A percentile compares a stretch with the other conserved stretches of the same genome.
phyloP scores from a whole-genome alignment of 192 early-diverging fungal genomes.

The Linnemannia schmuckeri region DNA sequence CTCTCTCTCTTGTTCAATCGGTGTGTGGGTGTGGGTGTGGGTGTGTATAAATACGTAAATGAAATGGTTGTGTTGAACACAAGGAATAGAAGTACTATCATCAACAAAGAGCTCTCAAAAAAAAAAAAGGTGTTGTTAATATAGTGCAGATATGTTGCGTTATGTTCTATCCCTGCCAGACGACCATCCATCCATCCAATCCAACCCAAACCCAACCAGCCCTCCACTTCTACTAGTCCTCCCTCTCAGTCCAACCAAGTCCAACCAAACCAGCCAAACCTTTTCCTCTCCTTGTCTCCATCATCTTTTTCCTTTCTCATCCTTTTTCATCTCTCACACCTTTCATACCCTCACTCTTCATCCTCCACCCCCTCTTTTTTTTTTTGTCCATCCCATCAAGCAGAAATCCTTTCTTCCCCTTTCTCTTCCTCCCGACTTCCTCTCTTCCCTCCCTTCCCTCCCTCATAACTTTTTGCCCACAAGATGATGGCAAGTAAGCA shows the following conservation, averaged over 20 bases:
- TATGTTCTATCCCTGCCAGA: not conserved
- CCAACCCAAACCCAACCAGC: not conserved
- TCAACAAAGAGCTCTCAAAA: not conserved
- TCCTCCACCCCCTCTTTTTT: not conserved
- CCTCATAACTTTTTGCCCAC: not conserved
- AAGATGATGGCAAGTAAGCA: conserved; percentile 33
- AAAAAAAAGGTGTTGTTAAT: not conserved
- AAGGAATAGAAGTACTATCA: not conserved
- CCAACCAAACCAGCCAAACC: not conserved
- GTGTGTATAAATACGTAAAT: not conserved
- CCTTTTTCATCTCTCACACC: not conserved
- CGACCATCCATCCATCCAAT: not conserved
- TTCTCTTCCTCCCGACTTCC: not conserved
- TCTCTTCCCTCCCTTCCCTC: conserved; percentile 8
- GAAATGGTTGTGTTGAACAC: not conserved
- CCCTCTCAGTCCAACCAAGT: not conserved
- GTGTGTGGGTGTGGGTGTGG: not conserved
- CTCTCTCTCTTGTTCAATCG: not conserved
- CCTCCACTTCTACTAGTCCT: not conserved
- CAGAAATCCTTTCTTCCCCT: not conserved
- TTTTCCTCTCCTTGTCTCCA: not conserved
- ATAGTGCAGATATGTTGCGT: not conserved
- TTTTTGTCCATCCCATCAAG: not conserved
- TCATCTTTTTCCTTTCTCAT: not conserved
- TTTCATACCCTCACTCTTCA: not conserved